Conservation (phyloP, 768 basidiomycete species). For the Cystofilobasidium ferigula region DNA sequence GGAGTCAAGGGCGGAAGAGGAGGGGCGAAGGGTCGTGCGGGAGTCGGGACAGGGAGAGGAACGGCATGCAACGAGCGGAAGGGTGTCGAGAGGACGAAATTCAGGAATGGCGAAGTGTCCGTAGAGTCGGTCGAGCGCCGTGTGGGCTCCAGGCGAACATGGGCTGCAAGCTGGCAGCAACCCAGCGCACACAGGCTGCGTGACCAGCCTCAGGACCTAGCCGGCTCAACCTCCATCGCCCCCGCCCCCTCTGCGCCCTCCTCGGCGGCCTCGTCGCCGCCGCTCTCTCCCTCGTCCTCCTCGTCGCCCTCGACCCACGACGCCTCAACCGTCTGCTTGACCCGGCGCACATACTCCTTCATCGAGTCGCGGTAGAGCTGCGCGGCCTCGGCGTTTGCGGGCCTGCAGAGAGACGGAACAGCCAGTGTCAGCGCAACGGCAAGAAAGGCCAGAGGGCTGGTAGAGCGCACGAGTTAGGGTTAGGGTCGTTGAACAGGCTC, state of each 20-base stretch:
- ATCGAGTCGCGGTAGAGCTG: slow-evolving; percentile 93
- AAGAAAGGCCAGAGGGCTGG: neutral
- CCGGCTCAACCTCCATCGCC: neutral
- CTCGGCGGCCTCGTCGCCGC: slow-evolving; percentile 13
- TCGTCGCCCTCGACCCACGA: slow-evolving; percentile 24
- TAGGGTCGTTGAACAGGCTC: slow-evolving; percentile 89
- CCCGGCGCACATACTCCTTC: slow-evolving; percentile 92
- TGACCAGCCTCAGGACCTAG: neutral
- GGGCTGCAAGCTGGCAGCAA: too few relatives aligned
- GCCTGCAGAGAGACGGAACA: neutral
- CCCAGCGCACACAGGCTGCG: too few relatives aligned
- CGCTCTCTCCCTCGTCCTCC: slow-evolving; percentile 8
- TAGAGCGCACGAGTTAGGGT: slow-evolving; percentile 58
- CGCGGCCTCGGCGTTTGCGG: slow-evolving; percentile 92
- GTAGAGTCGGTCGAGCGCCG: too few relatives aligned
- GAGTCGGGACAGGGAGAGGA: too few relatives aligned
- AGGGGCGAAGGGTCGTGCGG: neutral
- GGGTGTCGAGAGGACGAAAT: too few relatives aligned
- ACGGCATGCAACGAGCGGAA: too few relatives aligned
- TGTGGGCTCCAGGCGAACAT: too few relatives aligned
- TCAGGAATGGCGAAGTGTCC: too few relatives aligned
- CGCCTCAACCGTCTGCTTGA: slow-evolving; percentile 45
- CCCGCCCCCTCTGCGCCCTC: neutral
- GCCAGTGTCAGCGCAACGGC: neutral
- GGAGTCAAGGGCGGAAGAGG: neutral